Base-by-base conservation (phyloP, 2,329 filamentous ascomycete species). In the Colletotrichum lupini region DNA sequence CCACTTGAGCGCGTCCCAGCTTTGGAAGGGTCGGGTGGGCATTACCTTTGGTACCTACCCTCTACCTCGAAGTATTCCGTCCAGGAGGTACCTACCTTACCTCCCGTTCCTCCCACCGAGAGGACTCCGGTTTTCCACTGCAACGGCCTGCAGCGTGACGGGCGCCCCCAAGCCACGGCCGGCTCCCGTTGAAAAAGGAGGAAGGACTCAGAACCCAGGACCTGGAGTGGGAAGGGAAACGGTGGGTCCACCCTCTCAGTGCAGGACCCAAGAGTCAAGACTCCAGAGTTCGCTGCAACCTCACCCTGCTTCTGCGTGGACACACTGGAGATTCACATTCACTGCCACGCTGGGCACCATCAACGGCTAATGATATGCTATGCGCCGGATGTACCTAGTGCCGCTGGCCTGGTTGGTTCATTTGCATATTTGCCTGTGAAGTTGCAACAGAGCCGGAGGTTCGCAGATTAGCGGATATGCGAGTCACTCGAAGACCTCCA, bases 91-190 rank as follows among this genome's bases (percentile, higher is more conserved):
- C 37, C 37, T 42, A 19, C 37, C 32, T 35, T 37, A 37, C 35
- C 32, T 35, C 14, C 35, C 19, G 14, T 42, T 42, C 37, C 37
- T 42, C 0, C 37, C 37, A 7, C 37, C 16, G 37, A 42, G 37
- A 42, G 37, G 37, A 35, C 32, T 35, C 32, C 32, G 12, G 37
- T 16, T 19, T 42, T 0, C 37, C 1, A 42, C 49, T 53, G 22
- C 60, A 73, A 73, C 67, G 71, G 67, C 67, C 37, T 56, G 55
- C 58, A 68, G 65, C 66, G 70, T 70, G 70, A 73, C 55, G 59
- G 67, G 55, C 59, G 60, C 70, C 67, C 61, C 68, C 60, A 65
- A 65, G 67, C 70, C 60, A 46, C 53, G 2, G 35, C 6, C 14
- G 37, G 14, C 14, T 16, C 35, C 37, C 37, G 5, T 42, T 42